Evolutionary conservation across 2,329 filamentous ascomycete species (phyloP).

Genomic region (Elsinoe australis): DNA sequence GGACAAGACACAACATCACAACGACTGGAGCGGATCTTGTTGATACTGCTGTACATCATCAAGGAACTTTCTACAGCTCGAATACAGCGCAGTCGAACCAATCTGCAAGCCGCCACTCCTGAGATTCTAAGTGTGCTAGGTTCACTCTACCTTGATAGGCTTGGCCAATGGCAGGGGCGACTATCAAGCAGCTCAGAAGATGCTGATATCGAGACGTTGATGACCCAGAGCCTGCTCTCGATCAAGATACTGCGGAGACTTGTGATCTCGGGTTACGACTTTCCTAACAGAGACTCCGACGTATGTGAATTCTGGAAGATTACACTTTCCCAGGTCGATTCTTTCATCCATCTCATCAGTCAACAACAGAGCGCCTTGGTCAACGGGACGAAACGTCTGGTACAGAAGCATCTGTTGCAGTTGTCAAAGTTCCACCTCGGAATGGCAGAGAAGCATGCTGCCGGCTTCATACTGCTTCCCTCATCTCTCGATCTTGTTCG

Average conservation of each 20-base stretch:
- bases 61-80: slow-evolving; percentile 84
- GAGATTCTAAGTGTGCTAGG: slow-evolving; percentile 76
- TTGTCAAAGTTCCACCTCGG: slow-evolving; percentile 86
- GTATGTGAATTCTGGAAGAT: slow-evolving; percentile 75
- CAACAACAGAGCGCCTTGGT: slow-evolving; percentile 49
- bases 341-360: slow-evolving; percentile 59
- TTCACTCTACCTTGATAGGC: slow-evolving; percentile 68
- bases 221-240: slow-evolving; percentile 69
- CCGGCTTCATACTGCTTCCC: slow-evolving; percentile 74
- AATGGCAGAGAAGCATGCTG: slow-evolving; percentile 71
- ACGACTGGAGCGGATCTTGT: slow-evolving; percentile 64
- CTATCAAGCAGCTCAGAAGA: slow-evolving; percentile 36
- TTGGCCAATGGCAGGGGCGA: slow-evolving; percentile 53
- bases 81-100: slow-evolving; percentile 64
- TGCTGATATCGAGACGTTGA: slow-evolving; percentile 52
- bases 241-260: slow-evolving; percentile 76
- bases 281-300: slow-evolving; percentile 68
- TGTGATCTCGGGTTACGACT: slow-evolving; percentile 72
- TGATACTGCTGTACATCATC: slow-evolving; percentile 74
- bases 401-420: slow-evolving; percentile 84
- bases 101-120: slow-evolving; percentile 68
- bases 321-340: slow-evolving; percentile 68
- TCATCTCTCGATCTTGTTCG: slow-evolving; percentile 68
- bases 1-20: slow-evolving; percentile 41
- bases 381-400: slow-evolving; percentile 40